Percentiles rank a stretch among this genome's conserved stretches.
These are phyloP conservation scores for Hyaloscypha variabilis DNA, from an alignment of 495 filamentous ascomycete species.

Conservation along the genomic window DNA sequence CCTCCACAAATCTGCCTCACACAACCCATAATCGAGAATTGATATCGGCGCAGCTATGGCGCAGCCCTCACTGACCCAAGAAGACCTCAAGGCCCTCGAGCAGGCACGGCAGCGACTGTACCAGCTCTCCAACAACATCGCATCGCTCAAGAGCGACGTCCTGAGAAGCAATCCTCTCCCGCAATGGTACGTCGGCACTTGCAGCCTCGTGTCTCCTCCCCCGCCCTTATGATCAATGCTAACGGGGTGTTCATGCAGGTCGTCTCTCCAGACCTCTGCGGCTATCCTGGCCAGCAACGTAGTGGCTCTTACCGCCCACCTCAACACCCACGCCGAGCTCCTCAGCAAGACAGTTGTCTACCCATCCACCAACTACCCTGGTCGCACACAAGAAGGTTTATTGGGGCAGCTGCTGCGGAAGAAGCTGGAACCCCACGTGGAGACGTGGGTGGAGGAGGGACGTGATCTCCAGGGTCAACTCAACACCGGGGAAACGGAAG, in stretches of 20 bases:
- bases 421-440: constrained; percentile 76
- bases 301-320: constrained; percentile 57
- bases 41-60: constrained; percentile 19
- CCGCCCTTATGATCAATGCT: constrained; percentile 7
- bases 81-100: constrained; percentile 75
- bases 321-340: constrained; percentile 59
- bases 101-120: constrained; percentile 71
- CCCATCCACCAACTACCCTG: constrained; percentile 75
- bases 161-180: constrained; percentile 59
- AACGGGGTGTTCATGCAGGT: constrained; percentile 42
- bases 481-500: constrained; percentile 36
- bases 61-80: constrained; percentile 39
- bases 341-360: constrained; percentile 67
- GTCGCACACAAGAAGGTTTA: constrained; percentile 64
- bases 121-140: constrained; percentile 68
- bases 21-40: neutral
- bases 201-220: constrained; percentile 7
- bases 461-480: constrained; percentile 34
- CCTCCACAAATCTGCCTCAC: neutral
- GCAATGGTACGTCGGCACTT: constrained; percentile 50
- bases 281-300: constrained; percentile 68
- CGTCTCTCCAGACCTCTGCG: constrained; percentile 69
- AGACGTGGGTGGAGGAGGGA: constrained; percentile 70
- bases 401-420: constrained; percentile 73
- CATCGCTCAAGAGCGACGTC: constrained; percentile 58